Evolutionary conservation across 345 rosid genomes (phyloP).

Genomic region (Melastoma malabathricum): DNA sequence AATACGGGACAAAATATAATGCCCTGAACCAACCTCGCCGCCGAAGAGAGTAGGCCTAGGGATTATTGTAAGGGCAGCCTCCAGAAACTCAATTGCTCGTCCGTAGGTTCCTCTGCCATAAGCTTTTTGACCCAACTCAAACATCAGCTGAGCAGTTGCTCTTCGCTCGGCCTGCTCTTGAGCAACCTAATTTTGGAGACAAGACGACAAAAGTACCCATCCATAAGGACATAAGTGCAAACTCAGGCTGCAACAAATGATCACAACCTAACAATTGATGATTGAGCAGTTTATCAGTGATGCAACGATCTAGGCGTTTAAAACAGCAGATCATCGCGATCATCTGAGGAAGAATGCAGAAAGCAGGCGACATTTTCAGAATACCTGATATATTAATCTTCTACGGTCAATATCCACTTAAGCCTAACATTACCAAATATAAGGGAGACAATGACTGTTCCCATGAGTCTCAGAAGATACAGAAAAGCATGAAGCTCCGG

Average conservation of each 20-base stretch:
- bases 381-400: no score
- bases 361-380: no score
- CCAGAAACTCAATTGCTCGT: slow-evolving; percentile 78
- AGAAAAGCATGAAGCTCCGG: neutral
- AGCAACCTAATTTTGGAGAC: slow-evolving; percentile 50
- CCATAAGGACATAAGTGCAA: neutral
- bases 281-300: no score
- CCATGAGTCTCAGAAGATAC: no score
- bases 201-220: no score
- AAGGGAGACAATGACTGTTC: no score
- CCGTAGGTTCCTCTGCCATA: slow-evolving; percentile 91
- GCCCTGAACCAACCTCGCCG: slow-evolving; percentile 72
- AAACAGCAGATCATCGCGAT: no score
- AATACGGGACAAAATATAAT: slow-evolving; percentile 4
- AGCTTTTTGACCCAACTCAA: slow-evolving; percentile 86
- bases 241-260: neutral
- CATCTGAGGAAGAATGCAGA: no score
- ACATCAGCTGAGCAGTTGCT: slow-evolving; percentile 81
- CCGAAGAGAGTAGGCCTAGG: slow-evolving; percentile 75
- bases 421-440: no score
- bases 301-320: no score
- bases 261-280: neutral
- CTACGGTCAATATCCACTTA: no score
- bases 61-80: slow-evolving; percentile 84
- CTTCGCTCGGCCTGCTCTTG: slow-evolving; percentile 88